Base-by-base conservation (phyloP, 805 yeast genomes). In the Candida saitoana region DNA sequence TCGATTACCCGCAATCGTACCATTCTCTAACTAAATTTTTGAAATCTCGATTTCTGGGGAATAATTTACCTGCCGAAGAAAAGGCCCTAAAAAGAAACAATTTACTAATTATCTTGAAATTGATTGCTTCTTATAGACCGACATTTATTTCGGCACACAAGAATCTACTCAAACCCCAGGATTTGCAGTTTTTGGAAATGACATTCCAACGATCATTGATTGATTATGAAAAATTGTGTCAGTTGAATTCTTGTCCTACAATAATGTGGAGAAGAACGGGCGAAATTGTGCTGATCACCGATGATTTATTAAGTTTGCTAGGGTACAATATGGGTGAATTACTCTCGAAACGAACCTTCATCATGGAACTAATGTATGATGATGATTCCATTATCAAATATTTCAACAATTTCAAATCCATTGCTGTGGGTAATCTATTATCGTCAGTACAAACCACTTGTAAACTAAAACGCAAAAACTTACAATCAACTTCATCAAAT, bases 211-310 rank as follows among this genome's bases (percentile, higher is more conserved):
- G 73, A 38, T 69, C 65, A 25, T 60, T 65, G 49, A 50, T 72
- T 44, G 70, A 79, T 65, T 57, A 69, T 64, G 65, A 69, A 58
- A 64, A 66, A 45, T 62, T 73, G 11, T 56, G 63, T 36, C 65
- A 68, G 17, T 54, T 80, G 43, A 80, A 84, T 15, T 83, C 89
- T 8, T 78, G 87, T 1, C 95, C 95, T 1, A 82, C 91, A 2
- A 80, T 85, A 14, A 82, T 86, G 48, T 87, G 95, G 95, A 70
- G 95, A 52, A 67, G 95, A 32, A 84, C 95, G 0, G 95, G 95
- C 7, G 95, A 87, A 56, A 80, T 87, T 33, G 89, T 85, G 8
- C 86, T 86, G 6, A 77, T 84, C 7, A 83, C 89, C 4, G 80
- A 82, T 48, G 93, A 86, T 52, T 77, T 87, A 54, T 76, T 84